phyloP scores from a whole-genome alignment of 768 basidiomycete genomes.

The Amanita exitialis region DNA sequence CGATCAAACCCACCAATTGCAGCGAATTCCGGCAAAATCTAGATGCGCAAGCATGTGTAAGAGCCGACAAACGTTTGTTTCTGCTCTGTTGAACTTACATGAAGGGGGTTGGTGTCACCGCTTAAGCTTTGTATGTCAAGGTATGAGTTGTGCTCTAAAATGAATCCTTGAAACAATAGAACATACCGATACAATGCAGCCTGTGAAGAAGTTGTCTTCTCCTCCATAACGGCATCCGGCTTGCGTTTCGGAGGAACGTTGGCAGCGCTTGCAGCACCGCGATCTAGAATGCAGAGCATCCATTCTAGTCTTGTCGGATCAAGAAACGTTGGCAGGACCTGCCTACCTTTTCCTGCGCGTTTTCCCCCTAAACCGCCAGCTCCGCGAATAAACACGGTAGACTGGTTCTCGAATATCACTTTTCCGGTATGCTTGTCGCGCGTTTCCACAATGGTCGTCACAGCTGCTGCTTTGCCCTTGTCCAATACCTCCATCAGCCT shows the following conservation, averaged over 20 bases:
- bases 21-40: conserved; percentile 92
- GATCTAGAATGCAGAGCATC: conserved; percentile 41
- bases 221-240: conserved; percentile 83
- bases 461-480: conserved; percentile 90
- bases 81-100: conserved; percentile 35
- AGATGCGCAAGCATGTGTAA: background rate
- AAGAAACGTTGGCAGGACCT: background rate
- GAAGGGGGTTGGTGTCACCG: conserved; percentile 87
- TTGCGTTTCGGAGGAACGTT: conserved; percentile 75
- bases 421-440: conserved; percentile 71
- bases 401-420: conserved; percentile 85
- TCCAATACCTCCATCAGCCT: conserved; percentile 76
- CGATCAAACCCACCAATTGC: conserved; percentile 91
- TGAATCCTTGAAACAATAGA: background rate
- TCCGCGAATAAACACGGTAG: conserved; percentile 87
- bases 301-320: background rate
- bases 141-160: background rate
- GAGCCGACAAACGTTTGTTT: background rate
- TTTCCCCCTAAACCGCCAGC: conserved; percentile 96
- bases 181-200: conserved; percentile 86
- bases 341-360: conserved; percentile 63
- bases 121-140: conserved; percentile 45
- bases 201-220: conserved; percentile 73
- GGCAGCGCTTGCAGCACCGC: conserved; percentile 76
- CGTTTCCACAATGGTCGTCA: conserved; percentile 72